Evolutionary conservation across 2,329 filamentous ascomycete genomes (phyloP).

Genomic region (Talaromyces sp.): DNA sequence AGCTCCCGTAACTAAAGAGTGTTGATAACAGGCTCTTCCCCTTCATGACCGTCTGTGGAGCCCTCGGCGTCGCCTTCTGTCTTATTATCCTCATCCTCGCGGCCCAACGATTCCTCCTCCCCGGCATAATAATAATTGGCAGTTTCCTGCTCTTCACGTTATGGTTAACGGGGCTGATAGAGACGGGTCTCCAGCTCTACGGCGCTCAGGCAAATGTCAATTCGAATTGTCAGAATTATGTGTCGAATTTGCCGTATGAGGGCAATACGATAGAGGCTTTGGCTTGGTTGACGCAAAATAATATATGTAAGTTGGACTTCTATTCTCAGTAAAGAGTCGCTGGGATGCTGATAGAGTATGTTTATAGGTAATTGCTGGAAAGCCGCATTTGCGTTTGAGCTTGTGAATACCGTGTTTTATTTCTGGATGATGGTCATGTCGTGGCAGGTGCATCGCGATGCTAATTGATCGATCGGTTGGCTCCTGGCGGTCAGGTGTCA

Average conservation of each 20-base stretch:
- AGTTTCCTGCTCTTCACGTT: slow-evolving; percentile 61
- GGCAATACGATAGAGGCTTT: slow-evolving; percentile 55
- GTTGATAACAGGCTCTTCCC: slow-evolving; percentile 57
- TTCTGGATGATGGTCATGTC: slow-evolving; percentile 66
- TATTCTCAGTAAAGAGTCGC: neutral
- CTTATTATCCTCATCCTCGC: slow-evolving; percentile 57
- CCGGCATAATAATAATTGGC: slow-evolving; percentile 57
- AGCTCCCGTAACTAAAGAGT: neutral
- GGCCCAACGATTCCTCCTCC: slow-evolving; percentile 55
- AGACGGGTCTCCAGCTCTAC: slow-evolving; percentile 61
- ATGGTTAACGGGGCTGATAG: slow-evolving; percentile 61
- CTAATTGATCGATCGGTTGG: slow-evolving; percentile 16
- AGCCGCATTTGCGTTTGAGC: slow-evolving; percentile 62
- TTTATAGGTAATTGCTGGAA: slow-evolving; percentile 58
- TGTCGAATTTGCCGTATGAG: slow-evolving; percentile 44
- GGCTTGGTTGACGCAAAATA: slow-evolving; percentile 61
- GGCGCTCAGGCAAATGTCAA: slow-evolving; percentile 55
- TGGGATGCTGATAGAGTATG: neutral
- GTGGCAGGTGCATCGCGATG: slow-evolving; percentile 49
- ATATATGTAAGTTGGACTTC: slow-evolving; percentile 52
- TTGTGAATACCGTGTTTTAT: slow-evolving; percentile 61
- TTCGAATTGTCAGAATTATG: slow-evolving; percentile 57
- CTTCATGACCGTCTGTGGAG: slow-evolving; percentile 58
- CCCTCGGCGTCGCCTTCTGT: slow-evolving; percentile 58
- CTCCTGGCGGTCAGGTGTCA: neutral